phyloP scores from a whole-genome alignment of 805 yeast genomes.

The Schwanniomyces polymorphus region DNA sequence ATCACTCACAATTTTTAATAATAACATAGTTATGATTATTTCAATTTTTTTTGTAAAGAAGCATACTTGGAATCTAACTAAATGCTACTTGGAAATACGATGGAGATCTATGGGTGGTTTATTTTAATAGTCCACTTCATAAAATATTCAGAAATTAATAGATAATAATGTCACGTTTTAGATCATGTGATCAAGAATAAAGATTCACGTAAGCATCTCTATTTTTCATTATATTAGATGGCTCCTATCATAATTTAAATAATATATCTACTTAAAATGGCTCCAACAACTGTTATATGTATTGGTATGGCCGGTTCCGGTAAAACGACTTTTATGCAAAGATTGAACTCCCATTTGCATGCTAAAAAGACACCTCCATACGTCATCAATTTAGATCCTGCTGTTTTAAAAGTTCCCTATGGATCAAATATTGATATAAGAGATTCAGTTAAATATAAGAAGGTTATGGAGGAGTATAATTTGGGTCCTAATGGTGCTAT shows the following conservation, averaged over 20 bases:
- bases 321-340: slow-evolving; percentile 96
- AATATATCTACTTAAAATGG: slow-evolving; percentile 11
- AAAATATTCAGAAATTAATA: too few species aligned
- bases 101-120: too few species aligned
- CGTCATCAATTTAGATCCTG: slow-evolving; percentile 94
- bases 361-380: slow-evolving; percentile 75
- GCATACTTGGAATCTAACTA: too few species aligned
- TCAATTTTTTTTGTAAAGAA: too few species aligned
- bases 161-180: too few species aligned
- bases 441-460: slow-evolving; percentile 91
- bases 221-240: not conserved
- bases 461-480: slow-evolving; percentile 94
- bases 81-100: too few species aligned
- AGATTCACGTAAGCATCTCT: not conserved
- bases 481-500: slow-evolving; percentile 98
- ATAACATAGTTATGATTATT: too few species aligned
- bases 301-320: slow-evolving; percentile 71
- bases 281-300: slow-evolving; percentile 44
- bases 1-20: too few species aligned
- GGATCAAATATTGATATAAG: slow-evolving; percentile 94
- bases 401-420: slow-evolving; percentile 90
- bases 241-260: not conserved
- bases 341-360: slow-evolving; percentile 87
- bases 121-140: too few species aligned
- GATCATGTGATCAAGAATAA: too few species aligned